Base-by-base conservation (phyloP, 139 green algal genomes). In the Marvania coccoides region DNA sequence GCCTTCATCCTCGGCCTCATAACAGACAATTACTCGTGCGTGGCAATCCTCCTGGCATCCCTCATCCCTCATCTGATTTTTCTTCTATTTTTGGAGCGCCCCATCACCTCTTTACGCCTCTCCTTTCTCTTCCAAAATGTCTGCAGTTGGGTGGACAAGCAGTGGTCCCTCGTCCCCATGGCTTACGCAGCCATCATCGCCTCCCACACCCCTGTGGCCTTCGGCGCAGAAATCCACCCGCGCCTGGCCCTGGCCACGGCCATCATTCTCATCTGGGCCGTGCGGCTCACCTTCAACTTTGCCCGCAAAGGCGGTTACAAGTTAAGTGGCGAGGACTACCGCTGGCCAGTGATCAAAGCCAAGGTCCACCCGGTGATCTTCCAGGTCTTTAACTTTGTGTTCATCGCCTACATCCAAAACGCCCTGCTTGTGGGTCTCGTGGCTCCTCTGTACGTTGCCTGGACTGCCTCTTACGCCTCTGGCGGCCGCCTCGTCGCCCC, bases 201-300 rank as follows among this genome's bases (percentile, higher is more conserved):
- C 26, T 26, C 56, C 14, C 12, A 13, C 38, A 58, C 59, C 15
- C 28, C 34, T 24, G 34, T 14, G 38, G 39, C 23, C 26, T 66
- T 28, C 36, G 12, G 12, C 19, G 48, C 12, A 9, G 48, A 59
- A 9, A 8, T 72, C 7, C 24, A 67, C 62, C 23, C 59, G 2
- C 65, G 72, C 15, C 51, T 67, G 33, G 19, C 53, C 2, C 6
- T 61, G 6, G 62, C 70, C 13, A 45, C 59, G 2, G 5, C 10
- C 14, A 63, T 84, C 1, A 26, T 59, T n/a, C 61, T 42, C 4
- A 29, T 63, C 12, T 84, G 78, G 78, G 78, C 73, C 31, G 14
- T 24, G 1, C 66, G 78, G 3, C 66, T 84, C 2, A 84, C 78
- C 5, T 80, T 39, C 39, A 83, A 84, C 54, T 84, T 84, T 47